These are phyloP conservation scores for Lenwebbia sp. DNA, from an alignment of 345 rosid species.

Conservation along the genomic window DNA sequence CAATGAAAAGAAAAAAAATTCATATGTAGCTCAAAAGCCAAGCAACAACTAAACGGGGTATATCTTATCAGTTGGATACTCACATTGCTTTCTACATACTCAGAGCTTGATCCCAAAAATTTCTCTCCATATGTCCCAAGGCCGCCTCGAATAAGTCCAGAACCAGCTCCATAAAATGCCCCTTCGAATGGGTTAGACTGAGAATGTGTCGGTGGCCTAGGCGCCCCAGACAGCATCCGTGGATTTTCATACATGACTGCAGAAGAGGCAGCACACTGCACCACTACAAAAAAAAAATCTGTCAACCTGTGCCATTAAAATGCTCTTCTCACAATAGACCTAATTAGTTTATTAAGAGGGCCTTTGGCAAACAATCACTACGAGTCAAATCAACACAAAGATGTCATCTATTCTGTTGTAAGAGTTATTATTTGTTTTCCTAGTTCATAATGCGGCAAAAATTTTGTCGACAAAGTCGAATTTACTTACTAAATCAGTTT, in stretches of 20 bases:
- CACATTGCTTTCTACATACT: slow-evolving; percentile 97
- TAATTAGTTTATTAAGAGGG: neutral
- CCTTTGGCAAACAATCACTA: neutral
- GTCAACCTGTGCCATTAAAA: neutral
- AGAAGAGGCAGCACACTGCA: neutral
- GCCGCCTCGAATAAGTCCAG: slow-evolving; percentile 80
- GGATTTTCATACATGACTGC: slow-evolving; percentile 69
- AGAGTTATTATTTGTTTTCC: neutral
- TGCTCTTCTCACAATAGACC: too few relatives aligned
- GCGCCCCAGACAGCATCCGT: slow-evolving; percentile 61
- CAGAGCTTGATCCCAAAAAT: slow-evolving; percentile 86
- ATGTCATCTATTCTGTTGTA: neutral
- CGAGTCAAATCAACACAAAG: neutral
- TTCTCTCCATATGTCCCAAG: slow-evolving; percentile 91
- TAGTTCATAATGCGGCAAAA: neutral
- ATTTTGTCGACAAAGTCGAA: neutral
- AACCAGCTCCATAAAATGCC: slow-evolving; percentile 84
- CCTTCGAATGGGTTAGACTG: slow-evolving; percentile 89
- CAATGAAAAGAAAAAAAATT: neutral
- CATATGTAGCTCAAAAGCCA: neutral
- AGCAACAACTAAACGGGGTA: neutral
- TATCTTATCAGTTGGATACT: slow-evolving; percentile 11
- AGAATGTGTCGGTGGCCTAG: slow-evolving; percentile 37
- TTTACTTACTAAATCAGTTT: neutral
- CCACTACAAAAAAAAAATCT: neutral